Base-by-base conservation (phyloP, 495 filamentous ascomycete genomes). In the Durotheca rogersii region DNA sequence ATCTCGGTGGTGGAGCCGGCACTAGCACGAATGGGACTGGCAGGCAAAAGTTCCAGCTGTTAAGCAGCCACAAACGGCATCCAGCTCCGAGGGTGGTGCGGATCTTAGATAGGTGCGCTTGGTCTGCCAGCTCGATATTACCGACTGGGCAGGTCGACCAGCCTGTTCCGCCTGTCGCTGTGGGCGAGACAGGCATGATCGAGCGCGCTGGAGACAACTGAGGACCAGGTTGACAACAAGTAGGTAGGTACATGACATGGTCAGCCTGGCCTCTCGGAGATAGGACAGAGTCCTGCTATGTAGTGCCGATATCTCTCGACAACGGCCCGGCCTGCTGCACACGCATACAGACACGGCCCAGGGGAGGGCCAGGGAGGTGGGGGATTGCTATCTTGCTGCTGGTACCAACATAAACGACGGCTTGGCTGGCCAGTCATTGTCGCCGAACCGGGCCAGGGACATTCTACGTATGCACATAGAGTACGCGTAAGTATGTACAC, bases 351-450 rank as follows among this genome's bases (percentile, higher is more conserved):
- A 31, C 20, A 37, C 17, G 45, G 18, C 25, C 21, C 12, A 47
- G 36, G 34, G 11, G 18, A n/a, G n/a, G n/a, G n/a, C n/a, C n/a
- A n/a, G n/a, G n/a, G n/a, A n/a, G n/a, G n/a, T n/a, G 39, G 41
- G 9, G 9, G 4, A 51, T 51, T 50, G 47, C 50, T 51, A 50
- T 54, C 37, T 50, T 59, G 54, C 51, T 51, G 42, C 56, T 50
- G 53, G 45, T 42, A 39, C 9, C n/a, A 41, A 59, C 54, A 59
- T 59, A 59, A 50, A 41, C n/a, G 49, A 39, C 41, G 35, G 48
- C 43, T 53, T 14, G 34, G 48, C 40, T 45, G 23, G 4, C 23
- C 23, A 9, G 23, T 27, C 23, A 27, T 9, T 51, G 56, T 45
- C 56, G 50, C 39, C 12, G 18, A 33, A 48, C 39, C 47, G 42